Conservation (phyloP, 106 monocot genomes). For the Posidonia australis region DNA sequence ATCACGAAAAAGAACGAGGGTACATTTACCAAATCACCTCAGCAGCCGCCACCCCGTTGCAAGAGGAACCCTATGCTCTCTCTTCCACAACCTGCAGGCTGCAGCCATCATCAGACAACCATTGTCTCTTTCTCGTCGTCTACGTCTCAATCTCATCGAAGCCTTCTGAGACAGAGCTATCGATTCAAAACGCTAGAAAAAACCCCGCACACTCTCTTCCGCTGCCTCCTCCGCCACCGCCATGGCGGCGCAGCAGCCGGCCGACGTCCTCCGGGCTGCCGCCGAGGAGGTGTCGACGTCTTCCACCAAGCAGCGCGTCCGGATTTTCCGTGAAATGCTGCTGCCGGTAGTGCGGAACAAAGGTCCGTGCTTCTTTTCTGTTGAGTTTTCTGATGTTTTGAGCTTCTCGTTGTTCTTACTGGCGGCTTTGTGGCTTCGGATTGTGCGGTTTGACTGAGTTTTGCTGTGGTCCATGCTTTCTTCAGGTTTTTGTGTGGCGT, state of each 20-base stretch:
- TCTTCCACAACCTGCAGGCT: too few species aligned
- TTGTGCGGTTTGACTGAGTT: neutral
- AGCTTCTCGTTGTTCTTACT: neutral
- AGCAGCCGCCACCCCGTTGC: too few species aligned
- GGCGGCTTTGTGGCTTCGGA: neutral
- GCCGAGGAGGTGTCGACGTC: conserved; percentile 60
- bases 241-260: conserved; percentile 14
- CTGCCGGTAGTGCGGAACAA: conserved; percentile 32
- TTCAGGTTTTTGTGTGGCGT: too few species aligned
- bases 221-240: neutral
- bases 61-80: too few species aligned
- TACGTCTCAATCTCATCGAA: too few species aligned
- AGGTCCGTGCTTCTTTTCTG: conserved; percentile 26
- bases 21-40: too few species aligned
- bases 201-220: neutral
- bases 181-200: too few species aligned
- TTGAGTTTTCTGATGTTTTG: neutral
- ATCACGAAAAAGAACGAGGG: too few species aligned
- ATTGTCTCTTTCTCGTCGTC: too few species aligned
- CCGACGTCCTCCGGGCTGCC: conserved; percentile 50
- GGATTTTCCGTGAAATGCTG: conserved; percentile 51
- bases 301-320: conserved; percentile 65
- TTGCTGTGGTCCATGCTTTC: neutral
- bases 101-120: too few species aligned
- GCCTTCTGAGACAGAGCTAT: too few species aligned